phyloP scores from a whole-genome alignment of 495 filamentous ascomycete genomes.

The Aspergillus sclerotioniger region DNA sequence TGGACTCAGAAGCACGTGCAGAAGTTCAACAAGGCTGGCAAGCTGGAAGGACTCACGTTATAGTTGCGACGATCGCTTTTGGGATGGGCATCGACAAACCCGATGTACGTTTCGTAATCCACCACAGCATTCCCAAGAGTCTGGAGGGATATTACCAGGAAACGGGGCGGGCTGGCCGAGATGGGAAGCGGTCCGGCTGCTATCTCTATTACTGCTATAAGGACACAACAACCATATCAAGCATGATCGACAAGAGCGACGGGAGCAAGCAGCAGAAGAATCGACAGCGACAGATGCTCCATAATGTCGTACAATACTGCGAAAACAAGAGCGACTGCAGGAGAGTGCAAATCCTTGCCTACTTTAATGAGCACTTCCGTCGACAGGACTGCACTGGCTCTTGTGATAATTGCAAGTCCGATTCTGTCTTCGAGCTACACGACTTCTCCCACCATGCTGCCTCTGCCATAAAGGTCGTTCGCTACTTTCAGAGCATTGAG shows the following conservation, averaged over 20 bases:
- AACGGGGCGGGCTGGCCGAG: constrained; percentile 89
- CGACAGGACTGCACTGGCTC: constrained; percentile 63
- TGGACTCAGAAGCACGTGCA: constrained; percentile 61
- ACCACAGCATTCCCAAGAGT: constrained; percentile 87
- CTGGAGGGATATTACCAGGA: constrained; percentile 99
- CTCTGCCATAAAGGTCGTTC: constrained; percentile 64
- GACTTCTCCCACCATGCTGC: constrained; percentile 77
- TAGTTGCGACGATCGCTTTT: constrained; percentile 98
- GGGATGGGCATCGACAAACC: constrained; percentile 99
- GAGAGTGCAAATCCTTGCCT: constrained; percentile 80
- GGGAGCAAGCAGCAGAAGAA: constrained; percentile 73
- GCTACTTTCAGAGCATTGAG: constrained; percentile 45
- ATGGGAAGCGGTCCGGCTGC: constrained; percentile 83
- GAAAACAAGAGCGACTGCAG: constrained; percentile 85
- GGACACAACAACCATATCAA: constrained; percentile 61
- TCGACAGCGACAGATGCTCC: constrained; percentile 79
- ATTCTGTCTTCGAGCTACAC: constrained; percentile 59
- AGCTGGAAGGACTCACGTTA: constrained; percentile 70
- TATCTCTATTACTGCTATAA: constrained; percentile 82
- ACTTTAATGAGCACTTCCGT: constrained; percentile 85
- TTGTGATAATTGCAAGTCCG: constrained; percentile 87
- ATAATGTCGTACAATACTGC: constrained; percentile 78
- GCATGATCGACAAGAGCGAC: constrained; percentile 79
- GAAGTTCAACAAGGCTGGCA: constrained; percentile 81
- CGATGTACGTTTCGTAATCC: constrained; percentile 92